Evolutionary conservation across 257 asterid genomes (phyloP).

Genomic region (Salvia hispanica): DNA sequence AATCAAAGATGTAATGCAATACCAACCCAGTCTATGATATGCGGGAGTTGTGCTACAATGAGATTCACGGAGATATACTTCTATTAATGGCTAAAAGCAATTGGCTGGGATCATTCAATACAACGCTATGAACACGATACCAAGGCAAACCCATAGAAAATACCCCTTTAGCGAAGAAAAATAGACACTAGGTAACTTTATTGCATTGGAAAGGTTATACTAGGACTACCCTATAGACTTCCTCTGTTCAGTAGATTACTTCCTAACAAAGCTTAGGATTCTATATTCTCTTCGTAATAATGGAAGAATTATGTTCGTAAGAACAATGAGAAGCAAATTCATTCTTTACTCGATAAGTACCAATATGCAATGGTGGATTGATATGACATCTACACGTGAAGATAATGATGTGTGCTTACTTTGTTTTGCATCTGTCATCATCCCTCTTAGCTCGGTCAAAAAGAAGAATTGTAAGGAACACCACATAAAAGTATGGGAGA

Average conservation of each 20-base stretch:
- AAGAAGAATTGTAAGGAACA: conserved; percentile 88
- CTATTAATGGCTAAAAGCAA: no score
- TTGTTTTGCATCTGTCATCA: conserved; percentile 88
- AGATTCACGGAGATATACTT: no score
- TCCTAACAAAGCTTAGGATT: no score
- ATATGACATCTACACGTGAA: neutral
- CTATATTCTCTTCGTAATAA: neutral
- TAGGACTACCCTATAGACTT: neutral
- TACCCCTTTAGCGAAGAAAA: neutral
- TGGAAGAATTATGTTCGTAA: neutral
- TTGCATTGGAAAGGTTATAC: neutral
- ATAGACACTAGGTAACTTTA: neutral
- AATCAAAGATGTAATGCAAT: no score
- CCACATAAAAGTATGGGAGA: conserved; percentile 87
- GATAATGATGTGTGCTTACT: conserved; percentile 52
- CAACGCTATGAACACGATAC: no score
- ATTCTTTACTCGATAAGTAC: conserved; percentile 7
- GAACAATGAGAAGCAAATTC: conserved; percentile 3
- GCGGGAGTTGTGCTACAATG: neutral
- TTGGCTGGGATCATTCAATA: no score
- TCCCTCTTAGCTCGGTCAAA: conserved; percentile 90
- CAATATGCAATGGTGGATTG: neutral
- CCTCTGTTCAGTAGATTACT: no score
- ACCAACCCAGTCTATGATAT: neutral
- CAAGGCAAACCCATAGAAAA: neutral